Evolutionary conservation across 1,284 basidiomycete genomes (phyloP).

Genomic region (Rhodotorula sp.): DNA sequence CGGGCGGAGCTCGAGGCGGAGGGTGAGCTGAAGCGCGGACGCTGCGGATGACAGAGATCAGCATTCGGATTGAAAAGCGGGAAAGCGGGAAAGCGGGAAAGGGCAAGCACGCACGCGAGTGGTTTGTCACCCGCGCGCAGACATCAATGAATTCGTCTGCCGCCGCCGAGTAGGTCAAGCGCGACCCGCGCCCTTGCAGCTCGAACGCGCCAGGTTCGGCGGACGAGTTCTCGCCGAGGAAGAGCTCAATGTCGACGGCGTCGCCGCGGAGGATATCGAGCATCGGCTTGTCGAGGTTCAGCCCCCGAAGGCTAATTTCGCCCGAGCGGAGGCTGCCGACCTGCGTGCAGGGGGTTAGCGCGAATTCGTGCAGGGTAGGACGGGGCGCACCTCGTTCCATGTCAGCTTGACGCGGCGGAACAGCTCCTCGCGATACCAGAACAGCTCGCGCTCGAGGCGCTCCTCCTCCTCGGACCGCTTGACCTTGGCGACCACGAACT

Average conservation of each 20-base stretch:
- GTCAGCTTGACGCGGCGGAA: constrained; percentile 66
- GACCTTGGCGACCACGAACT: constrained; percentile 83
- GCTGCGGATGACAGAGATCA: constrained; percentile 29
- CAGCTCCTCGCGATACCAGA: constrained; percentile 91
- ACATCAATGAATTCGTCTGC: constrained; percentile 47
- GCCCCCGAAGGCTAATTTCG: constrained; percentile 70
- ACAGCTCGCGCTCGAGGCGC: constrained; percentile 68
- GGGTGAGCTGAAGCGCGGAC: constrained; percentile 41
- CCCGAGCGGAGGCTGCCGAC: constrained; percentile 73
- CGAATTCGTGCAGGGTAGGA: too few species aligned
- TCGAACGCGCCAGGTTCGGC: constrained; percentile 55
- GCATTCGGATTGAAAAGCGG: neutral
- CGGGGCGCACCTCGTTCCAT: constrained; percentile 76
- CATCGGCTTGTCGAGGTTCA: constrained; percentile 73
- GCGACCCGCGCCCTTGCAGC: constrained; percentile 50
- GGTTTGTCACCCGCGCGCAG: constrained; percentile 41
- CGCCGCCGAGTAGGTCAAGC: constrained; percentile 27
- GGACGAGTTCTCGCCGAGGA: constrained; percentile 42
- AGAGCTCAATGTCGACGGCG: constrained; percentile 39
- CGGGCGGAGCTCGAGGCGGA: constrained; percentile 49
- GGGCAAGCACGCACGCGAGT: constrained; percentile 39
- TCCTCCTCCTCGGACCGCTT: constrained; percentile 64
- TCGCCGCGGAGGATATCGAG: constrained; percentile 66
- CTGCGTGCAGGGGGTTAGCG: constrained; percentile 53
- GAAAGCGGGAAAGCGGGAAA: neutral